A percentile compares a stretch with the other conserved stretches of the same genome.
These are phyloP conservation scores for Fagus crenata DNA, from an alignment of 306 rosid species.

Conservation along the genomic window DNA sequence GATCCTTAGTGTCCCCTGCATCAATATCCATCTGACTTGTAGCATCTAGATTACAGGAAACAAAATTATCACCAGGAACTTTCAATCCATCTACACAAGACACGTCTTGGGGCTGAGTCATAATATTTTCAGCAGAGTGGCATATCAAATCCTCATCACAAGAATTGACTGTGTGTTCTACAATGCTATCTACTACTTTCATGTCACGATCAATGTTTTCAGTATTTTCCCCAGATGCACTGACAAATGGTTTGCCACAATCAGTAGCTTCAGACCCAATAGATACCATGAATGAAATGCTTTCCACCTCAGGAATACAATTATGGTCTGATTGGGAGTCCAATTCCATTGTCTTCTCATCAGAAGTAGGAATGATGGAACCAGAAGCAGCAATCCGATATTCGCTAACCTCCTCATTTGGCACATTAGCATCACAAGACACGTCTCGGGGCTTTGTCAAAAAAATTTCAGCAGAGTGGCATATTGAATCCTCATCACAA, in stretches of 20 bases:
- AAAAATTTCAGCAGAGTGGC: conserved; percentile 20
- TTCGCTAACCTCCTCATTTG: conserved; percentile 25
- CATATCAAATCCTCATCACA: conserved; percentile 31
- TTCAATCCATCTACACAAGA: conserved; percentile 21
- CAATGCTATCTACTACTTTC: conserved; percentile 20
- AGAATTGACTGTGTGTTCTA: conserved; percentile 12
- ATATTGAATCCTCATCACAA: conserved; percentile 31
- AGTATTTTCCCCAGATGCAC: conserved; percentile 30
- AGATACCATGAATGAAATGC: conserved; percentile 19
- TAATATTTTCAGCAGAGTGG: conserved; percentile 26
- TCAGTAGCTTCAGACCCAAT: conserved; percentile 23
- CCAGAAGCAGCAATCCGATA: conserved; percentile 26
- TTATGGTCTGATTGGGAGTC: conserved; percentile 30
- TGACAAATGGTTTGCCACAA: conserved; percentile 5
- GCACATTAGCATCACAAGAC: conserved; percentile 25
- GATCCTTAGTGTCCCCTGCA: conserved; percentile 7
- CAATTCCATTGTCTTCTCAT: conserved; percentile 22
- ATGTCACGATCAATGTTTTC: conserved; percentile 28
- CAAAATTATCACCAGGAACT: conserved; percentile 23
- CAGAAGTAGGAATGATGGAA: conserved; percentile 23
- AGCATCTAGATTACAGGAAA: conserved; percentile 28
- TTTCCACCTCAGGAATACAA: conserved; percentile 26
- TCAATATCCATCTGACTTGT: conserved; percentile 15
- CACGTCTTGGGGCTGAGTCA: conserved; percentile 15
- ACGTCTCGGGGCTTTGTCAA: no score